Conservation (phyloP, 305 asterid species). For the Andrographis paniculata region DNA sequence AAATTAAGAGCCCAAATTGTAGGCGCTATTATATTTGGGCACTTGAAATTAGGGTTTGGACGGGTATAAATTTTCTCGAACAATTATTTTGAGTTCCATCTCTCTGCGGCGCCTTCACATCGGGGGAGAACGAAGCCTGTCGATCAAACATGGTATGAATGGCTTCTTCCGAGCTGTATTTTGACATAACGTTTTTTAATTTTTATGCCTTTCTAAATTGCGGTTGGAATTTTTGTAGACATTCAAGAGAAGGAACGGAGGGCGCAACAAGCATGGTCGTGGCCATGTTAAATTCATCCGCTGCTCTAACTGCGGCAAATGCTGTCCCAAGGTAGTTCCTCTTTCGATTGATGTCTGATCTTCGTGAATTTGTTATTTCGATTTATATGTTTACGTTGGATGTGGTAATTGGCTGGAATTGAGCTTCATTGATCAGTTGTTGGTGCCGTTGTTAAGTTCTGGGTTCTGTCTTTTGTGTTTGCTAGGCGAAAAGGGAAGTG, state of each 20-base stretch:
- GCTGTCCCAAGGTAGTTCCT: constrained; percentile 12
- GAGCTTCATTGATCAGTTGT: no score
- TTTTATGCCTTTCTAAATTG: background rate
- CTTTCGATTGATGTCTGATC: background rate
- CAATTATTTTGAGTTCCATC: no score
- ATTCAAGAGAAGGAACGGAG: constrained; percentile 32
- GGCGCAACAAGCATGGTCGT: constrained; percentile 39
- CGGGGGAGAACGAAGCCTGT: no score
- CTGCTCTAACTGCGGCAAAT: constrained; percentile 37
- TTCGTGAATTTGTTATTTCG: background rate
- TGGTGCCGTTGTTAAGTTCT: no score
- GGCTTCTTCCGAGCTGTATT: background rate
- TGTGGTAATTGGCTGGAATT: no score
- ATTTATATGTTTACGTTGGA: background rate
- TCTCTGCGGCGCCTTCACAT: no score
- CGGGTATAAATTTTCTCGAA: no score
- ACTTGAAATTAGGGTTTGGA: no score
- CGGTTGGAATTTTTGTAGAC: constrained; percentile 21
- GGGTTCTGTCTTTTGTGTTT: no score
- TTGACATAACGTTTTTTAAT: background rate
- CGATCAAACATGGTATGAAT: background rate
- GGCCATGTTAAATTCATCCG: constrained; percentile 33
- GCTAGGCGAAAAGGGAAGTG: no score
- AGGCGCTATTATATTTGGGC: no score
- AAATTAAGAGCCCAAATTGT: no score